These are phyloP conservation scores for Alnus rubra DNA, from an alignment of 306 rosid species.

Conservation along the genomic window DNA sequence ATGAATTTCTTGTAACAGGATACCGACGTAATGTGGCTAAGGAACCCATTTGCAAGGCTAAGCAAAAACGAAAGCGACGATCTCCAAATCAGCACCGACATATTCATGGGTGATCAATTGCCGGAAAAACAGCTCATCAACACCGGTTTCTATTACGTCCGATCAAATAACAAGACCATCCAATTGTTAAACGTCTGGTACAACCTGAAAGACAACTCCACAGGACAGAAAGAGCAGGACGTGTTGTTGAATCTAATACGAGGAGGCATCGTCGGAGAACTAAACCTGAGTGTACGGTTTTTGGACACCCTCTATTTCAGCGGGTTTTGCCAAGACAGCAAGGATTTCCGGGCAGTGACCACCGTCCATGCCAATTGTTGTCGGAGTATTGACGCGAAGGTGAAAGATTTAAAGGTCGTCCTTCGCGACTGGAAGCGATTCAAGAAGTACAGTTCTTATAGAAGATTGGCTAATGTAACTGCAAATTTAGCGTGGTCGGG, in stretches of 20 bases:
- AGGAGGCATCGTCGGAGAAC: slow-evolving; percentile 33
- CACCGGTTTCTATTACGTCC: slow-evolving; percentile 71
- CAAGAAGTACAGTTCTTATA: slow-evolving; percentile 20
- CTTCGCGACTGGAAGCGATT: slow-evolving; percentile 76
- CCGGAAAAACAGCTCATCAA: slow-evolving; percentile 43
- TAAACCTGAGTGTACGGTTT: slow-evolving; percentile 65
- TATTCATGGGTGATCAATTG: slow-evolving; percentile 51
- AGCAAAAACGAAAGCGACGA: slow-evolving; percentile 60
- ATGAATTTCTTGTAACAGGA: slow-evolving; percentile 40
- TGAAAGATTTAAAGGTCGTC: slow-evolving; percentile 40
- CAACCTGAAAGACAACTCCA: slow-evolving; percentile 47
- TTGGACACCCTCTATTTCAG: slow-evolving; percentile 72
- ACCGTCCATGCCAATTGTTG: slow-evolving; percentile 87
- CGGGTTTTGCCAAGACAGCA: slow-evolving; percentile 82
- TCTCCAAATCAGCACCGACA: slow-evolving; percentile 65
- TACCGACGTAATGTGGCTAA: slow-evolving; percentile 80
- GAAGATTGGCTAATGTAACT: slow-evolving; percentile 17
- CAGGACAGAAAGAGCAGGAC: slow-evolving; percentile 72
- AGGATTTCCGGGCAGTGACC: slow-evolving; percentile 47
- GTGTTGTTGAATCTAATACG: slow-evolving; percentile 43
- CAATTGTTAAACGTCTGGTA: slow-evolving; percentile 69
- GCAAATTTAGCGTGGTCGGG: slow-evolving; percentile 40
- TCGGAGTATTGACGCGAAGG: slow-evolving; percentile 62
- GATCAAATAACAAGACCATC: slow-evolving; percentile 68
- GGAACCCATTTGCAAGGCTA: slow-evolving; percentile 62